phyloP scores from a whole-genome alignment of 805 yeast species.

The Wickerhamomyces strasburgensis region DNA sequence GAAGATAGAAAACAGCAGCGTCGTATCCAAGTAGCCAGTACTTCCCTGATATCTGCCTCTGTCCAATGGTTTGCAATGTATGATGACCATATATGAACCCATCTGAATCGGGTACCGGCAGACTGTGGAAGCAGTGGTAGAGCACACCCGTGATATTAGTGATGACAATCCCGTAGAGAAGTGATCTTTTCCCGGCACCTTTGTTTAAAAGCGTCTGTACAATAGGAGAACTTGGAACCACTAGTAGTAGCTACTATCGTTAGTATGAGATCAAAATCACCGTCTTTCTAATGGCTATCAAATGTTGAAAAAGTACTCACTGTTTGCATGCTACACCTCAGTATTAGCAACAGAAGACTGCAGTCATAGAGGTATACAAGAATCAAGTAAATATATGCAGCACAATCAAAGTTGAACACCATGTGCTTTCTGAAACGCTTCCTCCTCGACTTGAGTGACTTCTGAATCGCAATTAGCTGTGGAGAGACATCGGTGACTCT shows the following conservation, averaged over 20 bases:
- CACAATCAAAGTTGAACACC: slow-evolving; percentile 6
- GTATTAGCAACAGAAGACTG: slow-evolving; percentile 17
- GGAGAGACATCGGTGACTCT: slow-evolving; percentile 3
- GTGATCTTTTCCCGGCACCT: slow-evolving; percentile 8
- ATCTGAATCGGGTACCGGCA: slow-evolving; percentile 21
- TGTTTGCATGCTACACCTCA: slow-evolving; percentile 12
- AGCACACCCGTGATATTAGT: slow-evolving; percentile 6
- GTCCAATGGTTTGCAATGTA: slow-evolving; percentile 23
- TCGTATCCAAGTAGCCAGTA: slow-evolving; percentile 16
- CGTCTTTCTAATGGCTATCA: background rate
- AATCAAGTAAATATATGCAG: slow-evolving; percentile 9
- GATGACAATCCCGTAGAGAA: slow-evolving; percentile 13
- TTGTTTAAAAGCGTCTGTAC: slow-evolving; percentile 9
- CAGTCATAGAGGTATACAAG: slow-evolving; percentile 23
- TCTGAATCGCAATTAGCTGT: slow-evolving; percentile 6
- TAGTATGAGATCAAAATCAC: too few relatives aligned
- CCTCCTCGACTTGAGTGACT: slow-evolving; percentile 15
- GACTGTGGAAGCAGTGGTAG: slow-evolving; percentile 11
- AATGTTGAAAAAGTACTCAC: slow-evolving; percentile 7
- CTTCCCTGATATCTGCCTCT: slow-evolving; percentile 14
- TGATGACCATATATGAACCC: slow-evolving; percentile 26
- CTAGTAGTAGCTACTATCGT: slow-evolving; percentile 5
- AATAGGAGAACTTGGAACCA: slow-evolving; percentile 4
- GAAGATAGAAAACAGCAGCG: slow-evolving; percentile 14
- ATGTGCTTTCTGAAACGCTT: slow-evolving; percentile 13